These are phyloP conservation scores for Plantago ovata DNA, from an alignment of 257 asterid genomes.

Conservation along the genomic window DNA sequence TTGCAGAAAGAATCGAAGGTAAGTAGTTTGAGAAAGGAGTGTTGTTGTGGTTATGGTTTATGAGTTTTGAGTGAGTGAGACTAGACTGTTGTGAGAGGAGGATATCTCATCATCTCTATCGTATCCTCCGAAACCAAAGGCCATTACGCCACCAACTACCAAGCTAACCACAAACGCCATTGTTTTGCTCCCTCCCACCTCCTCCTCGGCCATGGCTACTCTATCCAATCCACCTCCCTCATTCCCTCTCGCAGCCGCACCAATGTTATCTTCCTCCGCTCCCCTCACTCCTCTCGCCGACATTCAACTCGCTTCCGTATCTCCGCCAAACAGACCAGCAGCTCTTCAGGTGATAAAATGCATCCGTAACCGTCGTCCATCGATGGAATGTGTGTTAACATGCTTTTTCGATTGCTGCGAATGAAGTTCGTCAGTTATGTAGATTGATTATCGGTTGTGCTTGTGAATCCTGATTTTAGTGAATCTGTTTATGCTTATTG, in stretches of 20 bases:
- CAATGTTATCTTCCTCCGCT: constrained; percentile 21
- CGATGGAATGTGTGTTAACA: not conserved
- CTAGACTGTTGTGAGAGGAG: no score
- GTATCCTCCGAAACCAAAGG: constrained; percentile 23
- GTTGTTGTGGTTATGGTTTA: no score
- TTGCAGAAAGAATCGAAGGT: no score
- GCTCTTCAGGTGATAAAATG: constrained; percentile 25
- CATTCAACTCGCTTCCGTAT: constrained; percentile 5
- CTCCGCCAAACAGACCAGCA: constrained; percentile 20
- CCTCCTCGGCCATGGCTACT: constrained; percentile 15
- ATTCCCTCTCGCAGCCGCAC: constrained; percentile 25
- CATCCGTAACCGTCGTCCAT: no score
- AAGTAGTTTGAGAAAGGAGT: no score
- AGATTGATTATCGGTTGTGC: no score
- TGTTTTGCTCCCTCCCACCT: constrained; percentile 16
- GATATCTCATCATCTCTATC: no score
- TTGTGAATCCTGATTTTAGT: no score
- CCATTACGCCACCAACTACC: constrained; percentile 26
- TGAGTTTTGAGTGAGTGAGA: no score
- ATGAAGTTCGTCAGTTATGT: no score
- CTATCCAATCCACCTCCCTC: constrained; percentile 29
- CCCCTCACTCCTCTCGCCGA: constrained; percentile 20
- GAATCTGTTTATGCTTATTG: no score
- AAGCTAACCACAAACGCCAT: constrained; percentile 29
- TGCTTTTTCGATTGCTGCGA: no score